Base-by-base conservation (phyloP, 129 eudicot species). In the Escallonia rubra region DNA sequence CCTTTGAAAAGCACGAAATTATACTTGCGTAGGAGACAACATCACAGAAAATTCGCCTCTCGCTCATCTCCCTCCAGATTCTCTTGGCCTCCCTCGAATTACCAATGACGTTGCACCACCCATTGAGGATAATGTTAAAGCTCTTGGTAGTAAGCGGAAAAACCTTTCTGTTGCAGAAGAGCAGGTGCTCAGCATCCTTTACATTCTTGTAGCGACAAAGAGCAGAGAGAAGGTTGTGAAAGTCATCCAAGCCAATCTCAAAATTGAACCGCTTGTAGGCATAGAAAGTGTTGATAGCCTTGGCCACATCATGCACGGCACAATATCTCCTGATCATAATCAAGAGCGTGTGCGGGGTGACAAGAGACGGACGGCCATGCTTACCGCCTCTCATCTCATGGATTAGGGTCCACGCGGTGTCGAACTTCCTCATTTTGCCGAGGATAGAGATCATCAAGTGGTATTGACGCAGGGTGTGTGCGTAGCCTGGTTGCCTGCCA, bases 141-240 rank as follows among this genome's bases (percentile, higher is more conserved):
- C 96, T 82, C 75, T 92, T 92, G 0, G 91, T 92, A 16, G 68
- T 77, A n/a, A 88, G 71, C 3, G 82, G 79, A 57, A 73, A 92
- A 48, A 65, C 84, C 64, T 75, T 77, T 76, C 74, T 78, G 61
- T 81, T 92, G 67, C 95, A 44, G 63, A 86, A 84, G 2, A 92
- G 54, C 76, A 92, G 77, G 69, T 73, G 72, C 79, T 92, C 98
- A 3, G 98, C 98, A 73, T 86, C 91, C 61, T 81, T 87, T 12
- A 92, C 95, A 59, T 92, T 92, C 71, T 92, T 92, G 68, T 86
- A 92, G 43, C 96, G 80, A 42, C 95, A 86, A 41, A 92, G 89
- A 3, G 98, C 96, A 42, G 96, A 81, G 3, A 92, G 77, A 62
- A 92, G 84, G 59, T 79, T 78, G 6, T 88, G 96, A 69, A 92